phyloP scores from a whole-genome alignment of 129 eudicot genomes.

The Lonicera japonica region DNA sequence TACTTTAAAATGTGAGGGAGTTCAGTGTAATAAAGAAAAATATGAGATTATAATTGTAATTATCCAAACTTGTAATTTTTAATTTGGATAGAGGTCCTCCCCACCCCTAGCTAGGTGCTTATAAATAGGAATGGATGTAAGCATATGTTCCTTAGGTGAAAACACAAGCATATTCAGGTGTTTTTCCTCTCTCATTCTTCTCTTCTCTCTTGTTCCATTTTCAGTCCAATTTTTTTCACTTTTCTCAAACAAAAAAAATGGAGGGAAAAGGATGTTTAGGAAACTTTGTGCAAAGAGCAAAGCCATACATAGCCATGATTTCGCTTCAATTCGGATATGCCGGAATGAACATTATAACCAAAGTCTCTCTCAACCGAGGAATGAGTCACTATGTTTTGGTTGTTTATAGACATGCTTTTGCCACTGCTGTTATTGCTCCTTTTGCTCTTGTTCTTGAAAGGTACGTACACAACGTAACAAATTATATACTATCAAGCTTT shows the following conservation, averaged over 20 bases:
- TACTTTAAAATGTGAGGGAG: too few species aligned
- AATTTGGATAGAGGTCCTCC: slow-evolving; percentile 17
- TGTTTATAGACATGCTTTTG: slow-evolving; percentile 93
- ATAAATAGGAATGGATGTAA: slow-evolving; percentile 41
- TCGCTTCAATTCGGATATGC: slow-evolving; percentile 92
- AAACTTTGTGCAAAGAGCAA: slow-evolving; percentile 43
- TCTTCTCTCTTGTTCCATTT: slow-evolving; percentile 2
- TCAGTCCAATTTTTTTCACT: background rate
- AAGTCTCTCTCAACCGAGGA: slow-evolving; percentile 78
- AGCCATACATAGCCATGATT: slow-evolving; percentile 93
- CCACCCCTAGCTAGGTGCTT: slow-evolving; percentile 12
- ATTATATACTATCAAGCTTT: too few species aligned
- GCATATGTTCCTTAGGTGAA: slow-evolving; percentile 40
- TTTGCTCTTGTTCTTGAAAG: slow-evolving; percentile 79
- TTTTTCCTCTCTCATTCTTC: slow-evolving; percentile 49
- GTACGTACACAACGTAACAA: slow-evolving; percentile 22
- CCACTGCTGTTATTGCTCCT: slow-evolving; percentile 83
- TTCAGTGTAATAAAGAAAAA: too few species aligned
- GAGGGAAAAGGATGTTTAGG: slow-evolving; percentile 53
- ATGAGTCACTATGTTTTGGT: slow-evolving; percentile 96
- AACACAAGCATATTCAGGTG: slow-evolving; percentile 55
- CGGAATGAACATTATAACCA: slow-evolving; percentile 89
- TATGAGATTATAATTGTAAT: too few species aligned
- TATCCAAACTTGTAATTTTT: background rate
- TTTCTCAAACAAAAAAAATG: slow-evolving; percentile 30